A percentile compares a stretch with the other conserved stretches of the same genome.
Conservation (phyloP, 257 asterid genomes). For the Avicennia marina region DNA sequence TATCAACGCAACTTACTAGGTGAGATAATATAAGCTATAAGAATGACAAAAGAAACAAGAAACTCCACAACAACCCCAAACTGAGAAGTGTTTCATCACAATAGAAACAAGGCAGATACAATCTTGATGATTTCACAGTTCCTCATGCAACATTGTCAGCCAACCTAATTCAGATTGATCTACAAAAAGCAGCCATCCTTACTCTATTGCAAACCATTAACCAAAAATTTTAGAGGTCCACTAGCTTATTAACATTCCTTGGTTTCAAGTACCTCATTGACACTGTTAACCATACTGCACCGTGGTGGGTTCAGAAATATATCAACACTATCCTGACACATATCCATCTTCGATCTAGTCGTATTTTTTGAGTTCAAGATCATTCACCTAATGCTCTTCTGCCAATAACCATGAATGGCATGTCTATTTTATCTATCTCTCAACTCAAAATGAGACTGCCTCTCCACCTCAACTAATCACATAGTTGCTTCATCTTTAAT, state of each 20-base stretch:
- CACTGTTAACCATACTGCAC: not conserved
- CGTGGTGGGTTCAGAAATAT: not conserved
- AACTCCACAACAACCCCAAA: not conserved
- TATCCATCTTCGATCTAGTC: not conserved
- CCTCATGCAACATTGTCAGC: not conserved
- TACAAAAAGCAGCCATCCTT: not conserved
- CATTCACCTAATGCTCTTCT: not conserved
- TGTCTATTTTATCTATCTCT: no score
- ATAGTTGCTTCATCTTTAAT: no score
- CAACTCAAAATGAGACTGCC: not conserved
- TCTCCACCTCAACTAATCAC: no score
- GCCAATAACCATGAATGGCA: no score
- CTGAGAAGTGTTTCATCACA: slow-evolving; percentile 4
- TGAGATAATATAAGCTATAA: not conserved
- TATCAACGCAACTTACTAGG: not conserved
- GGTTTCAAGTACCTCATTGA: not conserved
- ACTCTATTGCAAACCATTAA: not conserved
- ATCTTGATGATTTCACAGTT: not conserved
- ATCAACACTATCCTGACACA: not conserved
- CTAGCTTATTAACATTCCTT: not conserved
- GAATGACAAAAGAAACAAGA: not conserved
- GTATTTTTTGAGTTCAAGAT: not conserved
- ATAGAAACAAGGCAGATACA: not conserved
- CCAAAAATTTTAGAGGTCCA: not conserved
- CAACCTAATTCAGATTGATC: not conserved